phyloP scores from a whole-genome alignment of 73 alveolate species.

The Uronychia setigera region DNA sequence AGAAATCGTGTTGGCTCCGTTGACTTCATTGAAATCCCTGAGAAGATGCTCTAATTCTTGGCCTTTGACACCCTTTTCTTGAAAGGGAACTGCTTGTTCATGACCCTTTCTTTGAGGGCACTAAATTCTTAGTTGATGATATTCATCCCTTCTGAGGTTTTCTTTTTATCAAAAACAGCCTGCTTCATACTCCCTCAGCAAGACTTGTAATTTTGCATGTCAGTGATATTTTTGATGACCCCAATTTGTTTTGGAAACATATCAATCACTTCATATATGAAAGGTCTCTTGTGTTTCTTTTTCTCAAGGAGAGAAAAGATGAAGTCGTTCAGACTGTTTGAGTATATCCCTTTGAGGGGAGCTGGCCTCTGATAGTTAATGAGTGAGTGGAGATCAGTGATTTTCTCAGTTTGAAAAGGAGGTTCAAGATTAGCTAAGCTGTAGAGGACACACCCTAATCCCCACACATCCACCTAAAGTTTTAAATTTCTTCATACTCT shows the following conservation, averaged over 20 bases:
- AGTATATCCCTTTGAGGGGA: background rate
- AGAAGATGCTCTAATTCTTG: background rate
- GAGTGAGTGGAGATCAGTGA: constrained; percentile 1
- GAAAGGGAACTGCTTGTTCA: background rate
- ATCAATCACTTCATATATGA: constrained; percentile 32
- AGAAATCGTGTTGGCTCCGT: background rate
- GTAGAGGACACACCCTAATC: constrained; percentile 40
- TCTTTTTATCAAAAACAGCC: background rate
- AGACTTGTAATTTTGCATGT: background rate
- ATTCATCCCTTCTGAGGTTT: background rate
- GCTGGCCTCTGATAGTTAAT: background rate
- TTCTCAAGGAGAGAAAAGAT: constrained; percentile 31
- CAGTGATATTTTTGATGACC: background rate
- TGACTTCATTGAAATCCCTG: background rate
- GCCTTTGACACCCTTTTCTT: background rate
- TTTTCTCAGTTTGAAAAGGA: constrained; percentile 30
- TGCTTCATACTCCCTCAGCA: background rate
- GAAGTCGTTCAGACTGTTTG: constrained; percentile 22
- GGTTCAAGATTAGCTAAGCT: constrained; percentile 35
- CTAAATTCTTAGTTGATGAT: background rate
- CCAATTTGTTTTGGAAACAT: background rate
- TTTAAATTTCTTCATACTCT: background rate
- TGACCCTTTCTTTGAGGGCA: background rate
- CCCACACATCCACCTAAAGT: constrained; percentile 31
- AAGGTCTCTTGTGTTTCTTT: constrained; percentile 34